These are phyloP conservation scores for Sugiyamaella mastotermitis DNA, from an alignment of 805 yeast genomes.

Conservation along the genomic window DNA sequence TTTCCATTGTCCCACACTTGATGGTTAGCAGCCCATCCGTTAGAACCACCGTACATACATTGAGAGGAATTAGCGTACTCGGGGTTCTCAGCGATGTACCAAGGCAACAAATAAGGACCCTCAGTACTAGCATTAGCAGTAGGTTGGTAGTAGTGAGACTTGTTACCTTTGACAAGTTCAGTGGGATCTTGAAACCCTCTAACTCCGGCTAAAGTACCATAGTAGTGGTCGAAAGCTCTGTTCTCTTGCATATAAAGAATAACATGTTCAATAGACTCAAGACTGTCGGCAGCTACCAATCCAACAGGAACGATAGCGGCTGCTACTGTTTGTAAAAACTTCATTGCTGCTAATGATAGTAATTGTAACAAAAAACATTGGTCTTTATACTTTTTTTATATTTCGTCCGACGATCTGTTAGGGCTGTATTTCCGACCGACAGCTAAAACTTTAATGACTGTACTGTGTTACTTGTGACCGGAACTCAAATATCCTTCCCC, in stretches of 20 bases:
- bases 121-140: slow-evolving; percentile 8
- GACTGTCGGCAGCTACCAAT: slow-evolving; percentile 6
- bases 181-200: slow-evolving; percentile 26
- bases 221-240: slow-evolving; percentile 25
- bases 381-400: too few species aligned
- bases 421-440: too few species aligned
- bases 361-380: too few species aligned
- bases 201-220: slow-evolving; percentile 26
- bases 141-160: slow-evolving; percentile 20
- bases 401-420: too few species aligned
- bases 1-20: too few species aligned
- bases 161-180: slow-evolving; percentile 11
- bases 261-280: slow-evolving; percentile 16
- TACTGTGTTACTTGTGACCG: too few species aligned
- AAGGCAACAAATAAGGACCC: slow-evolving; percentile 21
- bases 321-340: too few species aligned
- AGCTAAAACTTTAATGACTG: too few species aligned
- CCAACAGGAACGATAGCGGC: slow-evolving; percentile 7
- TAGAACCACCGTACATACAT: slow-evolving; percentile 23
- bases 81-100: slow-evolving; percentile 16
- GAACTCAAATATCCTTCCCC: too few species aligned
- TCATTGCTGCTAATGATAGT: too few species aligned
- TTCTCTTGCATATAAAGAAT: slow-evolving; percentile 26
- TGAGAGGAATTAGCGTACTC: slow-evolving; percentile 19
- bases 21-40: slow-evolving; percentile 25